These are phyloP conservation scores for Thermochaetoides dissita DNA, from an alignment of 2,329 filamentous ascomycete genomes.

Conservation along the genomic window DNA sequence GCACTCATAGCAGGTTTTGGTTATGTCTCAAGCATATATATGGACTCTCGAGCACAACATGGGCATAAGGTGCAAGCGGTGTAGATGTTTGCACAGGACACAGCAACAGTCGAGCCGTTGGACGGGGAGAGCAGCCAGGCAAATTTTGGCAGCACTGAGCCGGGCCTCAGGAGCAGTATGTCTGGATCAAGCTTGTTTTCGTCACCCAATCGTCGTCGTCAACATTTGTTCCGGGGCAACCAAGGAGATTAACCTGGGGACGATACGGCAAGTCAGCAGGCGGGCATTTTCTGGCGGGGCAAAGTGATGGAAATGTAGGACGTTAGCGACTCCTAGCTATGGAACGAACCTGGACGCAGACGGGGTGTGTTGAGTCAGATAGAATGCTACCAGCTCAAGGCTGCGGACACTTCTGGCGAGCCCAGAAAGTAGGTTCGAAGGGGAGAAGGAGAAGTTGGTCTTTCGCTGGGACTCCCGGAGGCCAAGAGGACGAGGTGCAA, in stretches of 20 bases:
- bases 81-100: slow-evolving; percentile 1
- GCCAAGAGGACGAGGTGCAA: slow-evolving; percentile 10
- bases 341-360: slow-evolving; percentile 3
- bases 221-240: slow-evolving; percentile 6
- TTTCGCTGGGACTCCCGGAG: slow-evolving; percentile 4
- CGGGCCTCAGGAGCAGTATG: not conserved
- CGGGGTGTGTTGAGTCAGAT: slow-evolving; percentile 3
- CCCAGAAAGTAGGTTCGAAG: slow-evolving; percentile 5
- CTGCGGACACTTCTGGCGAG: not conserved
- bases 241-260: slow-evolving; percentile 8
- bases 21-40: slow-evolving; percentile 10
- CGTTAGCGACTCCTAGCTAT: slow-evolving; percentile 1
- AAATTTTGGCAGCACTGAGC: slow-evolving; percentile 4
- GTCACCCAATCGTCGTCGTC: slow-evolving; percentile 11
- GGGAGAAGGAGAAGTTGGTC: not conserved
- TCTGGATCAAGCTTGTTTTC: slow-evolving; percentile 2
- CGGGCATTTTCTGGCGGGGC: slow-evolving; percentile 7
- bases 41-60: slow-evolving; percentile 6
- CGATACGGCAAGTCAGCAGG: slow-evolving; percentile 7
- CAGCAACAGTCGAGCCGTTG: slow-evolving; percentile 1
- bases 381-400: slow-evolving; percentile 4
- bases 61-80: slow-evolving; percentile 1
- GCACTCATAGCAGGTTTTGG: slow-evolving; percentile 45
- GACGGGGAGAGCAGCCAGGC: not conserved
- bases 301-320: not conserved